Conservation (phyloP, 2,329 filamentous ascomycete species). For the Aspergillus eucalypticola region DNA sequence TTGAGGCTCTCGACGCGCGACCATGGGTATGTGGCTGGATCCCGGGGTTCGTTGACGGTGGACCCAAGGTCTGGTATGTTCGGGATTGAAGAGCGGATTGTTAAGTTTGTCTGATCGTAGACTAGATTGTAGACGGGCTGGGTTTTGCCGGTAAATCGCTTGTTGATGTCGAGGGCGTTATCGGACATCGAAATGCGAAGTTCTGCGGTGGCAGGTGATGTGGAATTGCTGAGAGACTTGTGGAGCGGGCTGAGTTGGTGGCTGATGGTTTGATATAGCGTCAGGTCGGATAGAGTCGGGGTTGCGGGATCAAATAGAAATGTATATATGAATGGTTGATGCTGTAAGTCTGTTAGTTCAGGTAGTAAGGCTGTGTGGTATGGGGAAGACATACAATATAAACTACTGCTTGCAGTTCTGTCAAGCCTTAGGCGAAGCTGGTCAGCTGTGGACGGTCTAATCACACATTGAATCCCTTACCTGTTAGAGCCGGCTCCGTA, state of each 20-base stretch:
- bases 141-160: slow-evolving; percentile 31
- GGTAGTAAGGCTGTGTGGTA: not conserved
- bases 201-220: slow-evolving; percentile 44
- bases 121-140: slow-evolving; percentile 60
- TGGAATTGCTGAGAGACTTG: slow-evolving; percentile 48
- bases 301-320: slow-evolving; percentile 51
- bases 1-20: slow-evolving; percentile 61
- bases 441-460: not conserved
- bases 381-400: slow-evolving; percentile 40
- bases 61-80: slow-evolving; percentile 60
- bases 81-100: slow-evolving; percentile 62
- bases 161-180: slow-evolving; percentile 36
- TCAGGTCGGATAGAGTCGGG: slow-evolving; percentile 41
- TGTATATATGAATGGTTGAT: slow-evolving; percentile 54
- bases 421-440: slow-evolving; percentile 9
- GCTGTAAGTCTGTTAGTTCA: slow-evolving; percentile 27
- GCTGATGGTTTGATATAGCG: slow-evolving; percentile 51
- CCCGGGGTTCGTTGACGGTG: slow-evolving; percentile 22
- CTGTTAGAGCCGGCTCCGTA: slow-evolving; percentile 16
- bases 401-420: slow-evolving; percentile 42
- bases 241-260: slow-evolving; percentile 52
- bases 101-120: slow-evolving; percentile 60
- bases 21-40: slow-evolving; percentile 40
- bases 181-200: slow-evolving; percentile 38
- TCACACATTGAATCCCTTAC: slow-evolving; percentile 10